Percentiles rank a stretch among this genome's conserved stretches.
These are phyloP conservation scores for Beauveria sp. DNA, from an alignment of 2,329 filamentous ascomycete species.

Conservation along the genomic window DNA sequence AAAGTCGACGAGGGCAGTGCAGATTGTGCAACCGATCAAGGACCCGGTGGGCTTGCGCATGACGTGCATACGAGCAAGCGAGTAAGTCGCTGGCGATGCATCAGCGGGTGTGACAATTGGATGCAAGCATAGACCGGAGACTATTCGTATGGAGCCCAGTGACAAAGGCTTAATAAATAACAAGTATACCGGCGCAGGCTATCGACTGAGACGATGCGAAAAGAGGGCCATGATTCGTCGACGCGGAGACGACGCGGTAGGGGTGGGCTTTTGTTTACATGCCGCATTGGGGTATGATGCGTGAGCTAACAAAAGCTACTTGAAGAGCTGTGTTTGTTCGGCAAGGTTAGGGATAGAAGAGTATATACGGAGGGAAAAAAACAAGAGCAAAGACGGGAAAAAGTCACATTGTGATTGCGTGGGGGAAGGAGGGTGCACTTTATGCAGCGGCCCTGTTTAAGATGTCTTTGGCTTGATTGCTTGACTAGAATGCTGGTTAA, in stretches of 20 bases:
- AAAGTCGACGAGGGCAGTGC: background rate
- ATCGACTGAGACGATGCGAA: background rate
- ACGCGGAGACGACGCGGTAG: conserved; percentile 7
- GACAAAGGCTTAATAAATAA: background rate
- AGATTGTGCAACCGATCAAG: background rate
- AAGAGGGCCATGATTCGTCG: conserved; percentile 1
- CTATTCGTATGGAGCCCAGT: background rate
- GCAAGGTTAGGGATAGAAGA: background rate
- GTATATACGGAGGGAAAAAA: background rate
- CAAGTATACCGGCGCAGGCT: background rate
- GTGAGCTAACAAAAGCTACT: conserved; percentile 10
- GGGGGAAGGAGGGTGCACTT: background rate
- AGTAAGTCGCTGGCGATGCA: background rate
- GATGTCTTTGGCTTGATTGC: background rate
- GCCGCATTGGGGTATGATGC: conserved; percentile 2
- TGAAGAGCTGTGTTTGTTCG: background rate
- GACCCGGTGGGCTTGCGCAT: background rate
- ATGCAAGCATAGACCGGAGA: background rate
- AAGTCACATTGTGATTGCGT: background rate
- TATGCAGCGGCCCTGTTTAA: background rate
- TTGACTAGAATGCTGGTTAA: conserved; percentile 2
- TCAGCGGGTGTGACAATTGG: background rate
- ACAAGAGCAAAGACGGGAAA: background rate
- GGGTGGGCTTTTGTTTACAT: conserved; percentile 10
- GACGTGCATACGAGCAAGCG: background rate